Conservation (phyloP, 1,284 basidiomycete species). For the Austropuccinia psidii region DNA sequence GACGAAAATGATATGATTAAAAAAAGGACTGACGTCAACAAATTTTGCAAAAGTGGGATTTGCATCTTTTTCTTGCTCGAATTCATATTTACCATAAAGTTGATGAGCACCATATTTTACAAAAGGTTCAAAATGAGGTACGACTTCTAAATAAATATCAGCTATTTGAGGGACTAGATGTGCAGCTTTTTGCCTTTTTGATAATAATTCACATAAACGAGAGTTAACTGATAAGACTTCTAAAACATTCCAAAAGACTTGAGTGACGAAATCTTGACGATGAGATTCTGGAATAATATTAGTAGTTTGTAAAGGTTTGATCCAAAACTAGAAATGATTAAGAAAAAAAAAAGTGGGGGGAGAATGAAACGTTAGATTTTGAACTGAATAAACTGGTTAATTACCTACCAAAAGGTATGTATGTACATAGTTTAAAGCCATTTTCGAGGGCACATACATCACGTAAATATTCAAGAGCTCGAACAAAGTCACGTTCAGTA, state of each 20-base stretch:
- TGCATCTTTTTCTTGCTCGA: conserved; percentile 92
- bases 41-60: conserved; percentile 93
- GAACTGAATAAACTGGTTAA: too few relatives aligned
- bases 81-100: conserved; percentile 95
- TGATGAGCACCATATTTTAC: conserved; percentile 95
- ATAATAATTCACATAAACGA: conserved; percentile 81
- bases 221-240: conserved; percentile 90
- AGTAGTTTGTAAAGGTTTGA: conserved; percentile 65
- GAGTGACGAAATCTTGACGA: conserved; percentile 77
- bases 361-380: too few relatives aligned
- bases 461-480: conserved; percentile 94
- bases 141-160: conserved; percentile 80
- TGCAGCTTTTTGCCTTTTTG: conserved; percentile 87
- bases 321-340: conserved; percentile 63
- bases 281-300: conserved; percentile 71
- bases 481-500: conserved; percentile 94
- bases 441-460: conserved; percentile 69
- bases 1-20: background rate
- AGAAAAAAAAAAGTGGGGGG: conserved; percentile 14
- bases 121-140: conserved; percentile 81
- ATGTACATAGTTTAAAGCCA: too few relatives aligned
- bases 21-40: conserved; percentile 65
- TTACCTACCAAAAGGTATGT: too few relatives aligned
- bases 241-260: conserved; percentile 97
- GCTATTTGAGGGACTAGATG: conserved; percentile 86